These are phyloP conservation scores for Aspergillus pseudotamarii DNA, from an alignment of 2,329 filamentous ascomycete genomes.

Conservation along the genomic window DNA sequence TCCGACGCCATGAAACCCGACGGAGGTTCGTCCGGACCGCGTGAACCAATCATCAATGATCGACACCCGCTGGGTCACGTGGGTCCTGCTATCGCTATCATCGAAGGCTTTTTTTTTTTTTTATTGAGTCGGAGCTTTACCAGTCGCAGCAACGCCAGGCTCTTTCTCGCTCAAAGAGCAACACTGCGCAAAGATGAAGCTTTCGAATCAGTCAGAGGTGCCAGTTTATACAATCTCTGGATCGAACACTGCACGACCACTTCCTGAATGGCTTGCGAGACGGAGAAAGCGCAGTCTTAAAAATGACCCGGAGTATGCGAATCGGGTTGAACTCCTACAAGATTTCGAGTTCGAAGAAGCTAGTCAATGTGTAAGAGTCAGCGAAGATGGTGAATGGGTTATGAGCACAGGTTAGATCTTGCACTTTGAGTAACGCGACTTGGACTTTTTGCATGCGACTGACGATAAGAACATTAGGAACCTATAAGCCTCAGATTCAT, in stretches of 20 bases:
- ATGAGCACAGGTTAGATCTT: slow-evolving; percentile 79
- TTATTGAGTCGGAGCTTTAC: slow-evolving; percentile 11
- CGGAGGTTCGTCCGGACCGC: slow-evolving; percentile 37
- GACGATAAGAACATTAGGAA: slow-evolving; percentile 47
- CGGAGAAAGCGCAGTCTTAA: slow-evolving; percentile 90
- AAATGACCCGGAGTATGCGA: slow-evolving; percentile 88
- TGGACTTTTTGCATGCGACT: slow-evolving; percentile 7
- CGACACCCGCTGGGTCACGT: slow-evolving; percentile 31
- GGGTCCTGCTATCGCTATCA: slow-evolving; percentile 32
- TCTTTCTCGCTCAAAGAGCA: slow-evolving; percentile 13
- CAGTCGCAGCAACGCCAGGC: slow-evolving; percentile 8
- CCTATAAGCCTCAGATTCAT: slow-evolving; percentile 82
- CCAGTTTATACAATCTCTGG: slow-evolving; percentile 95
- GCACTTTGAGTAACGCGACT: background rate
- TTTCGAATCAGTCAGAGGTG: slow-evolving; percentile 71
- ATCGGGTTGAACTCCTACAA: slow-evolving; percentile 90
- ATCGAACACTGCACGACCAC: slow-evolving; percentile 78
- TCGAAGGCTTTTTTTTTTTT: slow-evolving; percentile 25
- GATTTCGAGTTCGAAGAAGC: slow-evolving; percentile 98
- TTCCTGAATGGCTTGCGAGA: slow-evolving; percentile 94
- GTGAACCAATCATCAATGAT: slow-evolving; percentile 33
- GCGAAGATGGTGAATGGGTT: slow-evolving; percentile 95
- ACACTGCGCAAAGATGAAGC: slow-evolving; percentile 44
- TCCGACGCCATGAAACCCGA: slow-evolving; percentile 26
- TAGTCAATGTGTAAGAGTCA: slow-evolving; percentile 84